Percentiles rank a stretch among this genome's conserved stretches.
Evolutionary conservation across 805 yeast genomes (phyloP).

Genomic region (Kregervanrija pseudodelftensis): DNA sequence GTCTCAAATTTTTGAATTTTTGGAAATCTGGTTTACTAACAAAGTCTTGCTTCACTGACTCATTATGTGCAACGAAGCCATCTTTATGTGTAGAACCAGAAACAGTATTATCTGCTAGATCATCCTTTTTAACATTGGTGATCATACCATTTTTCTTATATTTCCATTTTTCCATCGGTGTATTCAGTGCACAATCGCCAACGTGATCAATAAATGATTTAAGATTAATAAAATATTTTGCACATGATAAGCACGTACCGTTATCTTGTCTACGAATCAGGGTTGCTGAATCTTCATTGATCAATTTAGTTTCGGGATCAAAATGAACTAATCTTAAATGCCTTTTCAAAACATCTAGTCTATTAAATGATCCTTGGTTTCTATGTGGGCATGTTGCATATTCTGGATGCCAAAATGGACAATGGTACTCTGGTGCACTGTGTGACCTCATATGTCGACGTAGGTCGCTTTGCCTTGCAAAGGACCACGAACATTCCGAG

Average conservation of each 20-base stretch:
- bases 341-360: slow-evolving; percentile 68
- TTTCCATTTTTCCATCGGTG: slow-evolving; percentile 29
- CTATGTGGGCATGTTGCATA: slow-evolving; percentile 59
- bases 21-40: too few species aligned
- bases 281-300: slow-evolving; percentile 7
- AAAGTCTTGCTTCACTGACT: too few species aligned
- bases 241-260: slow-evolving; percentile 67
- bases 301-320: slow-evolving; percentile 27
- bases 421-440: slow-evolving; percentile 55
- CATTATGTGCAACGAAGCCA: neutral
- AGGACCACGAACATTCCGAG: slow-evolving; percentile 57
- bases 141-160: slow-evolving; percentile 27
- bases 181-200: slow-evolving; percentile 45
- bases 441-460: slow-evolving; percentile 65
- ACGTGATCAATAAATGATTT: slow-evolving; percentile 61
- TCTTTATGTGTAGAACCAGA: neutral
- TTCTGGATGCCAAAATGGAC: slow-evolving; percentile 67
- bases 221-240: slow-evolving; percentile 44
- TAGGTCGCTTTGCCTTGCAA: slow-evolving; percentile 61
- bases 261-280: slow-evolving; percentile 39
- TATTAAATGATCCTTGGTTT: slow-evolving; percentile 67
- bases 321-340: slow-evolving; percentile 67
- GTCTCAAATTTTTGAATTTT: too few species aligned
- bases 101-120: neutral
- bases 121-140: slow-evolving; percentile 22